These are phyloP conservation scores for Prunus fruticosa DNA, from an alignment of 306 rosid species.

Conservation along the genomic window DNA sequence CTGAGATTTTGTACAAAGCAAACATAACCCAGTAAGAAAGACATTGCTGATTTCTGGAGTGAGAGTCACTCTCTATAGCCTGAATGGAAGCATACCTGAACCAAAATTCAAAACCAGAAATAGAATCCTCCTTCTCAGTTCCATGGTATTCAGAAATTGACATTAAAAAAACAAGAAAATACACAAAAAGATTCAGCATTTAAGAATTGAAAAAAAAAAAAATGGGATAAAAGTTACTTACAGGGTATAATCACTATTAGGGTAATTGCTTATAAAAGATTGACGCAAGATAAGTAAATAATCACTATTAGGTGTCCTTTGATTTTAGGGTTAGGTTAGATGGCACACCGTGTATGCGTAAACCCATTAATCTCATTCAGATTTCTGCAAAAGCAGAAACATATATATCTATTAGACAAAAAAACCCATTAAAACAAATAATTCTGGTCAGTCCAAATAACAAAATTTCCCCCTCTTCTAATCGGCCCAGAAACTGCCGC, in stretches of 20 bases:
- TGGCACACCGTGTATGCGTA: too few relatives aligned
- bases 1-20: slow-evolving; percentile 43
- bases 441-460: neutral
- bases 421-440: neutral
- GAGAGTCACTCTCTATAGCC: slow-evolving; percentile 53
- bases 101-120: neutral
- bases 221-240: slow-evolving; percentile 33
- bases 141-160: neutral
- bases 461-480: neutral
- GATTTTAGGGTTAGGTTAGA: neutral
- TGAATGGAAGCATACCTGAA: slow-evolving; percentile 50
- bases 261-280: neutral
- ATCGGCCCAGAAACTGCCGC: neutral
- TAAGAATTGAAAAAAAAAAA: neutral
- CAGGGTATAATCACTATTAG: slow-evolving; percentile 49
- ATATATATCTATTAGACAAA: neutral
- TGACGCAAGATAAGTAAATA: neutral
- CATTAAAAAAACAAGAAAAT: neutral
- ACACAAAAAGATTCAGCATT: neutral
- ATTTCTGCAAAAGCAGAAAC: neutral
- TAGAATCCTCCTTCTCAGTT: neutral
- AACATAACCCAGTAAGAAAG: slow-evolving; percentile 64
- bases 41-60: slow-evolving; percentile 52
- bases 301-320: neutral
- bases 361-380: neutral